phyloP scores from a whole-genome alignment of 1,139 yeast species.

The Pichia cactophila region DNA sequence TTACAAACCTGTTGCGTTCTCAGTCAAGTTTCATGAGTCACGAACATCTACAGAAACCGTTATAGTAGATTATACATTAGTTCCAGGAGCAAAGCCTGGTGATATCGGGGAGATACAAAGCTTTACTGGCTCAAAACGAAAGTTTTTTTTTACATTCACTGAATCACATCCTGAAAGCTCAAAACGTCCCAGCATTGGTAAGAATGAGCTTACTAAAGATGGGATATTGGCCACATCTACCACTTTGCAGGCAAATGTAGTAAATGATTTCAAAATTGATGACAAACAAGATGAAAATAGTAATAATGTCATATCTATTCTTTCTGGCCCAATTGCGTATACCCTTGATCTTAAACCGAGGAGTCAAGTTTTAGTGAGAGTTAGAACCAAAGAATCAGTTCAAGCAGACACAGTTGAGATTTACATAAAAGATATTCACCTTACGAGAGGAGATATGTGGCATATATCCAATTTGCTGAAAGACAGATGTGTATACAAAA shows the following conservation, averaged over 20 bases:
- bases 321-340: constrained; percentile 55
- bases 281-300: background rate
- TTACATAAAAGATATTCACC: constrained; percentile 68
- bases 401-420: constrained; percentile 80
- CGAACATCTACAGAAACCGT: constrained; percentile 54
- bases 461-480: constrained; percentile 55
- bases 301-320: constrained; percentile 36
- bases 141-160: constrained; percentile 40
- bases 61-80: constrained; percentile 46
- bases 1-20: constrained; percentile 37
- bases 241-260: background rate
- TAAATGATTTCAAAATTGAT: constrained; percentile 1
- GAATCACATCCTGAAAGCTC: constrained; percentile 12
- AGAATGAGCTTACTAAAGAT: background rate
- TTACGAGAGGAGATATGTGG: constrained; percentile 96
- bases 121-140: constrained; percentile 29
- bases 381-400: constrained; percentile 42
- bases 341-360: constrained; percentile 62
- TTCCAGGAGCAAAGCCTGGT: constrained; percentile 62
- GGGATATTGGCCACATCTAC: background rate
- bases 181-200: constrained; percentile 4
- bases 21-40: constrained; percentile 70
- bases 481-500: constrained; percentile 57
- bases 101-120: constrained; percentile 62
- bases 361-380: constrained; percentile 49